These are phyloP conservation scores for Chaetoceros tenuissimus DNA, from an alignment of 108 stramenopile species.

Conservation along the genomic window DNA sequence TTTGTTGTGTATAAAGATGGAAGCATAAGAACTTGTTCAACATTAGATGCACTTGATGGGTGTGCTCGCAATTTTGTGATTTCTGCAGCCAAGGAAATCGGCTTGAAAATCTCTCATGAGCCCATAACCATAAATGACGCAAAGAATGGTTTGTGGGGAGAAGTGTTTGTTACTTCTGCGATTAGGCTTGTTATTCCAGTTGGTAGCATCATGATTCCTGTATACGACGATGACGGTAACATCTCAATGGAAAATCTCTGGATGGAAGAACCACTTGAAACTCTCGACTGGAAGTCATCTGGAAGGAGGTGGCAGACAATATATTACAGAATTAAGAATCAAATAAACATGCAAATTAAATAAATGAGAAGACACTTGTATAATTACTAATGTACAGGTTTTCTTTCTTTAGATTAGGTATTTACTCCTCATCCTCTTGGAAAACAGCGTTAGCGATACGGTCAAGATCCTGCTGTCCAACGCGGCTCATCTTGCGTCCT, in stretches of 20 bases:
- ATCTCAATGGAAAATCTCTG: background rate
- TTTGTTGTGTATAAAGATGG: constrained; percentile 62
- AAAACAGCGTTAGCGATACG: constrained; percentile 94
- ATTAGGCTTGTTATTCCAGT: constrained; percentile 54
- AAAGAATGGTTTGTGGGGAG: constrained; percentile 38
- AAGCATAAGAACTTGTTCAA: constrained; percentile 39
- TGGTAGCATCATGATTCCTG: constrained; percentile 28
- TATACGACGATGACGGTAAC: background rate
- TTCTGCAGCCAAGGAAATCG: constrained; percentile 17
- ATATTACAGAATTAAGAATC: no score
- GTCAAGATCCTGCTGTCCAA: constrained; percentile 98
- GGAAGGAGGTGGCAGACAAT: no score
- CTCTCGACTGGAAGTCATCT: no score
- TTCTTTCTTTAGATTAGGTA: no score
- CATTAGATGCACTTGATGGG: constrained; percentile 41
- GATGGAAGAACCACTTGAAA: no score
- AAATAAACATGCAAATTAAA: no score
- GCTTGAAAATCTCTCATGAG: constrained; percentile 23
- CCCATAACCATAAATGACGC: constrained; percentile 37
- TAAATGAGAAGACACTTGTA: no score
- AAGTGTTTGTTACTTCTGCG: constrained; percentile 70
- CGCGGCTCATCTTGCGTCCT: constrained; percentile 84
- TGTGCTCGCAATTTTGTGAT: constrained; percentile 57
- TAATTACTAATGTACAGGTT: no score
- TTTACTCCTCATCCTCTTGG: constrained; percentile 56